These are phyloP conservation scores for Fusarium miscanthi DNA, from an alignment of 2,329 filamentous ascomycete species.

Conservation along the genomic window DNA sequence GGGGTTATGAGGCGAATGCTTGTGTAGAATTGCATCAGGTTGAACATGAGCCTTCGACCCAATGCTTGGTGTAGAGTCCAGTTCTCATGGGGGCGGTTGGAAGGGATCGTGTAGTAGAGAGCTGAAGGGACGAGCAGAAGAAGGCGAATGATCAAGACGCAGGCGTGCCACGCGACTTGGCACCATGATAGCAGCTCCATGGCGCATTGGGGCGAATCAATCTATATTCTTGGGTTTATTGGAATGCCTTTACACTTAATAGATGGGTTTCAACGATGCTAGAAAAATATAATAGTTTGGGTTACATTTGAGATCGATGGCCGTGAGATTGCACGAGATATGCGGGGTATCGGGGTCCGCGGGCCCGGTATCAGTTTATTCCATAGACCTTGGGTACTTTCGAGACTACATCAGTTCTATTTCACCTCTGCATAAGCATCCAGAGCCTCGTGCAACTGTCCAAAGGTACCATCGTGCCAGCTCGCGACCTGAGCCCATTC, in stretches of 20 bases:
- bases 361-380: accelerated
- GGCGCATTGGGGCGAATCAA: no score
- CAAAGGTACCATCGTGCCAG: constrained; percentile 65
- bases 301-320: background rate
- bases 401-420: background rate
- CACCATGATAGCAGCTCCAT: background rate
- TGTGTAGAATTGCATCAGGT: background rate
- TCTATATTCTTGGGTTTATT: accelerated
- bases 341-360: background rate
- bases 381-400: background rate
- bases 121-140: background rate
- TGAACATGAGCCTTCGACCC: background rate
- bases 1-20: background rate
- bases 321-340: accelerated
- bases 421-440: constrained; percentile 50
- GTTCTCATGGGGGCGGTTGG: background rate
- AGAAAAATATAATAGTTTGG: background rate
- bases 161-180: background rate
- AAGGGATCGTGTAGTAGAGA: background rate
- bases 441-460: constrained; percentile 59
- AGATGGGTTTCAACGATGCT: accelerated
- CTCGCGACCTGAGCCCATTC: constrained; percentile 60
- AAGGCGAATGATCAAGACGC: background rate
- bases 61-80: background rate
- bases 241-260: accelerated